Conservation (phyloP, 176 grass and related monocot species). For the maize (Zea mays) region DNA sequence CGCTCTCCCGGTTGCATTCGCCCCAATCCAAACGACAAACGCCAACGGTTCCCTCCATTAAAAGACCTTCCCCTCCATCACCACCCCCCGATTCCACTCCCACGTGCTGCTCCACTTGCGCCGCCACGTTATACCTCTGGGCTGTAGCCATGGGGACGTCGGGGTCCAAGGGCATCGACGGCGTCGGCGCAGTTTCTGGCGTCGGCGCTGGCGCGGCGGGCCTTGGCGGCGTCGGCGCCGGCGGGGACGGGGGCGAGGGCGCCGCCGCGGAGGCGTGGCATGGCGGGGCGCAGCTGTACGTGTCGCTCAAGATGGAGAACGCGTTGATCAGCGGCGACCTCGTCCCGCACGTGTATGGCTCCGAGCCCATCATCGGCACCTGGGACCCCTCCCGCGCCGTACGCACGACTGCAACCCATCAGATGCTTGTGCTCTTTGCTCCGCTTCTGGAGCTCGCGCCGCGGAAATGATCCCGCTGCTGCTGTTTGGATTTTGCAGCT, state of each 20-base stretch:
- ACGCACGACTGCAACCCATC: constrained; percentile 14
- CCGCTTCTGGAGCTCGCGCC: not conserved
- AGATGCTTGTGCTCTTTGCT: not conserved
- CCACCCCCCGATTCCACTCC: constrained; percentile 10
- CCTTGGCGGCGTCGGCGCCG: constrained; percentile 17
- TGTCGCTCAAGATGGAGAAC: constrained; percentile 98
- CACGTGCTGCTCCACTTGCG: not conserved
- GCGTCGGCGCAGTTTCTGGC: not conserved
- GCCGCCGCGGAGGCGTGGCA: constrained; percentile 55
- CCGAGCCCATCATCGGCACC: constrained; percentile 85
- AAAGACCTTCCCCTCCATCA: not conserved
- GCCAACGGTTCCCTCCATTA: constrained; percentile 31
- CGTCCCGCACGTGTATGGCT: constrained; percentile 91
- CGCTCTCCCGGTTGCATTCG: constrained; percentile 33
- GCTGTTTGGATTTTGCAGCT: constrained; percentile 40
- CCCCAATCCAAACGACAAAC: constrained; percentile 33
- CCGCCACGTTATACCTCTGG: not conserved
- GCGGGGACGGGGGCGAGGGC: constrained; percentile 29
- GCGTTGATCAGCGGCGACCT: constrained; percentile 77
- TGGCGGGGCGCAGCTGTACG: constrained; percentile 89
- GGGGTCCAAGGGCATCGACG: constrained; percentile 47
- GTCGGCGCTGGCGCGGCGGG: constrained; percentile 16
- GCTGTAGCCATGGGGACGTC: constrained; percentile 52
- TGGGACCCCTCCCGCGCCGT: constrained; percentile 86
- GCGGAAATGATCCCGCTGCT: not conserved